phyloP scores from a whole-genome alignment of 2,329 filamentous ascomycete genomes.

The Tolypocladium pustulatum region DNA sequence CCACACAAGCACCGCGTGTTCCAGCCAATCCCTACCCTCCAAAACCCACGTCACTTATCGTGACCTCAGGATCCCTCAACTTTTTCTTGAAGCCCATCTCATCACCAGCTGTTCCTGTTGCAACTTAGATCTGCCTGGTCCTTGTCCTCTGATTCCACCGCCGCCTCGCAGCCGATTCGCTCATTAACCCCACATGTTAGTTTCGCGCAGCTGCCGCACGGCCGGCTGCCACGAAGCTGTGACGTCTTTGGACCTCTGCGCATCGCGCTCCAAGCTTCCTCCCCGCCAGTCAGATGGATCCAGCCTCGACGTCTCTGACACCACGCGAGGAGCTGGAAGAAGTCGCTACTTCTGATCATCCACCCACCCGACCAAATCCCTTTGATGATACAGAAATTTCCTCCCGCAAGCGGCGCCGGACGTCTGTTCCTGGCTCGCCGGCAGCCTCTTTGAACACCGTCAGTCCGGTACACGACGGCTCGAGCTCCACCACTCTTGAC shows the following conservation, averaged over 20 bases:
- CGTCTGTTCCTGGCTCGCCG: conserved; percentile 44
- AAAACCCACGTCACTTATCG: conserved; percentile 7
- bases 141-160: not conserved
- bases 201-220: conserved; percentile 39
- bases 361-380: conserved; percentile 52
- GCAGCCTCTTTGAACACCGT: conserved; percentile 39
- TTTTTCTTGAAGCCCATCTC: not conserved
- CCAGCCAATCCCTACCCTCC: conserved; percentile 21
- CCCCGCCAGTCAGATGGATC: conserved; percentile 43
- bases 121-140: not conserved
- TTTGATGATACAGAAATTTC: conserved; percentile 48
- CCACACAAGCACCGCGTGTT: conserved; percentile 25
- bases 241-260: conserved; percentile 36
- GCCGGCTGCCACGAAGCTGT: conserved; percentile 43
- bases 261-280: conserved; percentile 24
- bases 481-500: conserved; percentile 20
- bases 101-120: not conserved
- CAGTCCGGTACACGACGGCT: conserved; percentile 19
- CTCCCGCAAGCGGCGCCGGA: conserved; percentile 52
- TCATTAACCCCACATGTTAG: conserved; percentile 44
- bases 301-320: conserved; percentile 36
- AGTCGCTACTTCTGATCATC: conserved; percentile 51
- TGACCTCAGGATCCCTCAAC: not conserved
- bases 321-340: conserved; percentile 34
- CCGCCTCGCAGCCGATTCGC: conserved; percentile 5